Evolutionary conservation across 2,329 filamentous ascomycete genomes (phyloP).

Genomic region (Colletotrichum musicola): DNA sequence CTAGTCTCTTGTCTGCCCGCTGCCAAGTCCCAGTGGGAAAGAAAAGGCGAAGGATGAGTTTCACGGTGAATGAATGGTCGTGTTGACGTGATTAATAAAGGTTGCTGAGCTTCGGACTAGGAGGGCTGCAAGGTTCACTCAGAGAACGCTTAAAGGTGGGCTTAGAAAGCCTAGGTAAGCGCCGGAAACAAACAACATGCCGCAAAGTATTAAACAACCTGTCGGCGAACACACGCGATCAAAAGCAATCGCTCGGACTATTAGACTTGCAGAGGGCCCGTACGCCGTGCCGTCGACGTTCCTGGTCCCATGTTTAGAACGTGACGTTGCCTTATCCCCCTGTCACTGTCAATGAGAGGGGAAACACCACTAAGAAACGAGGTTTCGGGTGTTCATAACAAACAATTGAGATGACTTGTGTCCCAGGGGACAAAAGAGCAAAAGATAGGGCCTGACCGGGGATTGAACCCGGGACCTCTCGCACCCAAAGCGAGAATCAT

Average conservation of each 20-base stretch:
- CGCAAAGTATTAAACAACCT: not conserved
- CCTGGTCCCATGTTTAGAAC: not conserved
- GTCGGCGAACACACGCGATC: not conserved
- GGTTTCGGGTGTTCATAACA: not conserved
- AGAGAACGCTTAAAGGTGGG: not conserved
- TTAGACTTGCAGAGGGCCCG: not conserved
- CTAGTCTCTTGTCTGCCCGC: not conserved
- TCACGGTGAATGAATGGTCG: not conserved
- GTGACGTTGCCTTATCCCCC: not conserved
- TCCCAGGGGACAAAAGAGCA: not conserved
- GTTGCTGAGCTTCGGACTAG: constrained; percentile 22
- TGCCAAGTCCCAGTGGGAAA: not conserved
- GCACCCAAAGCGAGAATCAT: constrained; percentile 53
- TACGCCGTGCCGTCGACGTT: not conserved
- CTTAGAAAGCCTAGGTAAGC: too few relatives aligned
- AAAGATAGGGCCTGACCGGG: constrained; percentile 41
- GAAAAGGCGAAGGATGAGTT: not conserved
- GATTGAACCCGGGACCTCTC: constrained; percentile 52
- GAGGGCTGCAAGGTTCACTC: not conserved
- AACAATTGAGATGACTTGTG: not conserved
- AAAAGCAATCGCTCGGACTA: not conserved
- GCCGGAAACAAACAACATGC: too few relatives aligned
- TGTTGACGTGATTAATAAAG: not conserved
- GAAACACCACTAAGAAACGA: not conserved
- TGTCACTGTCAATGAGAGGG: too few relatives aligned